Base-by-base conservation (phyloP, 352 stramenopile species). In the Phytophthora tentaculata region DNA sequence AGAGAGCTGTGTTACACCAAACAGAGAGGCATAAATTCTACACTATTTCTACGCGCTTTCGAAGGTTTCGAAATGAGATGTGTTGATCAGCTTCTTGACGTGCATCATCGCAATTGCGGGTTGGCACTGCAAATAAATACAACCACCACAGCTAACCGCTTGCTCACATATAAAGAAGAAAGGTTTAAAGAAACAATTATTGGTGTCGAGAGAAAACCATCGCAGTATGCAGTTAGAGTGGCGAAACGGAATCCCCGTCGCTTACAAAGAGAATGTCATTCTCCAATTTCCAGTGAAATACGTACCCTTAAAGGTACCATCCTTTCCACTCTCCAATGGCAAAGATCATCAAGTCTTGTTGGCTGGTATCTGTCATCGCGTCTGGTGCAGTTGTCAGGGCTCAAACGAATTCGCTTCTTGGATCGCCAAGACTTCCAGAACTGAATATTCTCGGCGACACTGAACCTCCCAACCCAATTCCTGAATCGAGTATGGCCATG, bases 211-310 rank as follows among this genome's bases (percentile, higher is more conserved):
- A 45, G 7, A 8, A 19, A n/a, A n/a, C n/a, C n/a, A n/a, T n/a
- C n/a, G n/a, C n/a, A n/a, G n/a, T n/a, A n/a, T n/a, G n/a, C n/a
- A n/a, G n/a, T n/a, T n/a, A n/a, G n/a, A n/a, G n/a, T n/a, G n/a
- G n/a, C n/a, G n/a, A n/a, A n/a, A n/a, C n/a, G n/a, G n/a, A n/a
- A n/a, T n/a, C n/a, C n/a, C n/a, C n/a, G n/a, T n/a, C n/a, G n/a
- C n/a, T n/a, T n/a, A n/a, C n/a, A n/a, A n/a, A 41, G n/a, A 32
- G 28, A 32, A 29, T 26, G 14, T 10, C 60, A 68, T 64, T 73
- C 26, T 61, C 41, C 53, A 64, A 59, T 73, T 69, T 64, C 55
- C 29, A 65, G 56, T 52, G 64, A 71, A 71, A 66, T 71, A 69
- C 49, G 19, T 23, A 56, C 45, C n/a, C n/a, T 55, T 44, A 47